These are phyloP conservation scores for Lycium barbarum DNA, from an alignment of 257 asterid species.

Conservation along the genomic window DNA sequence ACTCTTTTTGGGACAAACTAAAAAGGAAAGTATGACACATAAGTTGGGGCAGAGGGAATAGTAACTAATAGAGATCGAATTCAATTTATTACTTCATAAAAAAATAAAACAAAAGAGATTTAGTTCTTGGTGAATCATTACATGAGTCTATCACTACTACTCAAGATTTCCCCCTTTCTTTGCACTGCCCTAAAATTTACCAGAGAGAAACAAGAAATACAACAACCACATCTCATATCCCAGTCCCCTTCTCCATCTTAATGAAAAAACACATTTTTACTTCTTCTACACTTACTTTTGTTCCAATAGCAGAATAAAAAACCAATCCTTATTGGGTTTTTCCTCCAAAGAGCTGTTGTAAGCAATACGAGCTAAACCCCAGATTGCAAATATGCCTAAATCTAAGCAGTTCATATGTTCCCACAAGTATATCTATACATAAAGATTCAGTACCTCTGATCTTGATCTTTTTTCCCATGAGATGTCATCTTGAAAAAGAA, in stretches of 20 bases:
- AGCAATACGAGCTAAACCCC: neutral
- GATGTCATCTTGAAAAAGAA: conserved; percentile 41
- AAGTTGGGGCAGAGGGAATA: too few species aligned
- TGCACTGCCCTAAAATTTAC: neutral
- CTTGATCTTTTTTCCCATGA: conserved; percentile 58
- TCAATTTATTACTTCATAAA: neutral
- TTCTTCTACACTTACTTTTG: neutral
- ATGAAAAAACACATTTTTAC: neutral
- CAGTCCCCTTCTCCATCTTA: neutral
- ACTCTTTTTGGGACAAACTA: too few species aligned
- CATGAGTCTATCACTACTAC: neutral
- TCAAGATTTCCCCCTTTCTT: neutral
- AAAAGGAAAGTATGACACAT: too few species aligned
- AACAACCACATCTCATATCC: neutral
- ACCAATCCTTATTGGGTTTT: neutral
- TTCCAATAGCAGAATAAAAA: neutral
- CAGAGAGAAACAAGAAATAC: neutral
- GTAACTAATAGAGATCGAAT: neutral
- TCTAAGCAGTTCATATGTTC: neutral
- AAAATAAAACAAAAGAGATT: neutral
- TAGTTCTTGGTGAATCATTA: neutral
- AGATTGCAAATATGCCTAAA: neutral
- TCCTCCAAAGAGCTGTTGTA: neutral
- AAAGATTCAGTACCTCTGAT: conserved; percentile 53
- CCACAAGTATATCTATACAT: neutral